phyloP scores from a whole-genome alignment of 2,329 filamentous ascomycete genomes.

The Diaporthe ilicicola region DNA sequence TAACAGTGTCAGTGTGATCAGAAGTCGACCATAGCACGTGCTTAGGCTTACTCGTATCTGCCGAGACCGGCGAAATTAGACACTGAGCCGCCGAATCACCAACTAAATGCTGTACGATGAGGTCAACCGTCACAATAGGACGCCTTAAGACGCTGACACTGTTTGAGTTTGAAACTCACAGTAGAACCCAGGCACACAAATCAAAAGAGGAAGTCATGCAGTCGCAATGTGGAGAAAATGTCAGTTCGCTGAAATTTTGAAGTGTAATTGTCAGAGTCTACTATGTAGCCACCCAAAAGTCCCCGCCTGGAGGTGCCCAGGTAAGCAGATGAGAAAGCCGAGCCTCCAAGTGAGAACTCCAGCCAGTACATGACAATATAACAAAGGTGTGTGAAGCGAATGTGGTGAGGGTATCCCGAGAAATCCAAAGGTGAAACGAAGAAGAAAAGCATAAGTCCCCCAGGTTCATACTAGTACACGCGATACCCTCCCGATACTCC shows the following conservation, averaged over 20 bases:
- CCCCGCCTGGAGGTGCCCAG: constrained; percentile 20
- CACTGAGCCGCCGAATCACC: too few species aligned
- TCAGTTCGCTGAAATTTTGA: too few species aligned
- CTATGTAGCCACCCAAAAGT: constrained; percentile 2
- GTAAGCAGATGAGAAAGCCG: constrained; percentile 17
- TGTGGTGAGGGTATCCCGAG: constrained; percentile 6
- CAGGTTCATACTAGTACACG: constrained; percentile 14
- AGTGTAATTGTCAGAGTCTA: neutral
- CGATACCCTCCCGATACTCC: constrained; percentile 22
- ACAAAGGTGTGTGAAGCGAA: constrained; percentile 2
- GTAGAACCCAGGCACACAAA: neutral
- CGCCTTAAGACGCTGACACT: too few species aligned
- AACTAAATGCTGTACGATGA: too few species aligned
- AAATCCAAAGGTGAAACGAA: neutral
- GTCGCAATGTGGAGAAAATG: neutral
- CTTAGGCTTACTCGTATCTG: too few species aligned
- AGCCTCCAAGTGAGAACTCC: neutral
- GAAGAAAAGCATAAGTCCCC: neutral
- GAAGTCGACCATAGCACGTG: too few species aligned
- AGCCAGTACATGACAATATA: neutral
- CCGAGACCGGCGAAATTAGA: too few species aligned
- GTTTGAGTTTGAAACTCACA: too few species aligned
- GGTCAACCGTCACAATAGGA: too few species aligned
- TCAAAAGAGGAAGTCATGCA: neutral
- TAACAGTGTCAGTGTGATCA: neutral